Percentiles rank a stretch among this genome's conserved stretches.
phyloP scores from a whole-genome alignment of 2,329 filamentous ascomycete genomes.

The Penicillium sp. region DNA sequence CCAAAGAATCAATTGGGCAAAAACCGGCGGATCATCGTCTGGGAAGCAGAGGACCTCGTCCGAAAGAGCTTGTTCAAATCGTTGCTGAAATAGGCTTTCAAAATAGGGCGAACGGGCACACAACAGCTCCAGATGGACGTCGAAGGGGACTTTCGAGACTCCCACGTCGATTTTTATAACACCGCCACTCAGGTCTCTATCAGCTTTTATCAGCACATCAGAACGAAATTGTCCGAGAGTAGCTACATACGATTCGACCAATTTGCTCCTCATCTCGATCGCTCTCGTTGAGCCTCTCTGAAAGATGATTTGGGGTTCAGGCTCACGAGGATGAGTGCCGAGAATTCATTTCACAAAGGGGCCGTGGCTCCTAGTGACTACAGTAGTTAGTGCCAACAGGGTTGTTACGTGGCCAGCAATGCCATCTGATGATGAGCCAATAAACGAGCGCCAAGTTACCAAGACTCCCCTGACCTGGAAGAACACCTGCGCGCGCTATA shows the following conservation, averaged over 20 bases:
- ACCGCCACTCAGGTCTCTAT: not conserved
- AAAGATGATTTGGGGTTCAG: no score
- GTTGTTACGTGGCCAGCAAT: no score
- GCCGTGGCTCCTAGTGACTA: no score
- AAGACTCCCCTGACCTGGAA: no score
- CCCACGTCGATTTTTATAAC: conserved; percentile 5
- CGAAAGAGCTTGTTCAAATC: not conserved
- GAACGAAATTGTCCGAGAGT: not conserved
- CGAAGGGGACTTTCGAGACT: conserved; percentile 1
- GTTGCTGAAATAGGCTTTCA: not conserved
- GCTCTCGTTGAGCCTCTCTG: not conserved
- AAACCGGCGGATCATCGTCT: conserved; percentile 6
- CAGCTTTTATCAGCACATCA: not conserved
- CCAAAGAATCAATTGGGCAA: conserved; percentile 6
- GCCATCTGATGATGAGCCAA: no score
- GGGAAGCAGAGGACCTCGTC: conserved; percentile 3
- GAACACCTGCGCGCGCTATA: no score
- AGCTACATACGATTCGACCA: not conserved
- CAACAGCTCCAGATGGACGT: conserved; percentile 9
- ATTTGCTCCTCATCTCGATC: not conserved
- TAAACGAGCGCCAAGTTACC: no score
- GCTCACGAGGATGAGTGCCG: no score
- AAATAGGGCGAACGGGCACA: conserved; percentile 8
- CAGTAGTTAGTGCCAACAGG: no score
- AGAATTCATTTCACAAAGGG: no score